Evolutionary conservation across 2,329 filamentous ascomycete genomes (phyloP).

Genomic region (Rutstroemia sydowiana): DNA sequence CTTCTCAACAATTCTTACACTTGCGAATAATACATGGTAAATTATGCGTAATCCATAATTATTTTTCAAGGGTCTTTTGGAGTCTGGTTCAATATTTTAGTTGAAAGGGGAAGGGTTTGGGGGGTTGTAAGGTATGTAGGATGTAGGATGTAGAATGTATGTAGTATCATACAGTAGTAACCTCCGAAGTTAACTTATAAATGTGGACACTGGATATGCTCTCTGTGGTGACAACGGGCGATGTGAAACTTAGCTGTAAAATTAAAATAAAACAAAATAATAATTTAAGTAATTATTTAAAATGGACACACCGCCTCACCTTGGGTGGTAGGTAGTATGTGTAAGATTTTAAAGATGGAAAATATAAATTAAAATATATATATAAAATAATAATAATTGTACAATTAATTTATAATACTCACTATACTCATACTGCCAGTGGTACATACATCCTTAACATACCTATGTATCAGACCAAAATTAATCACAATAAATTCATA

Average conservation of each 20-base stretch:
- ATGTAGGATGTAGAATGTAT: background rate
- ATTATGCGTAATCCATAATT: conserved; percentile 3
- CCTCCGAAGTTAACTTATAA: too few species aligned
- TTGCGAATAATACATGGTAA: conserved; percentile 8
- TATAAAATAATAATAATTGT: too few species aligned
- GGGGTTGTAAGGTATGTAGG: background rate
- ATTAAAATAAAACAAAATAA: background rate
- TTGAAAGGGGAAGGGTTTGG: too few species aligned
- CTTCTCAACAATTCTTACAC: conserved; percentile 4
- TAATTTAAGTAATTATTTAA: too few species aligned
- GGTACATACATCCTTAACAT: too few species aligned
- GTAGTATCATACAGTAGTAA: background rate
- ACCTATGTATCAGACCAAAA: too few species aligned
- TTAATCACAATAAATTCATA: too few species aligned
- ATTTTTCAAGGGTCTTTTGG: background rate
- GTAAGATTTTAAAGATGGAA: background rate
- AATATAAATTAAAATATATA: background rate
- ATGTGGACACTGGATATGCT: too few species aligned
- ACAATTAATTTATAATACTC: too few species aligned
- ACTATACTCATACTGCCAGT: too few species aligned
- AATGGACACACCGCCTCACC: conserved; percentile 11
- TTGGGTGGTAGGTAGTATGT: background rate
- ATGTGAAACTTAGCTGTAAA: conserved; percentile 2
- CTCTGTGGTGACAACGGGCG: conserved; percentile 5
- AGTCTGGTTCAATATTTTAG: background rate